Base-by-base conservation (phyloP, 1,139 yeast genomes). In the Nakaseomyces sp. region DNA sequence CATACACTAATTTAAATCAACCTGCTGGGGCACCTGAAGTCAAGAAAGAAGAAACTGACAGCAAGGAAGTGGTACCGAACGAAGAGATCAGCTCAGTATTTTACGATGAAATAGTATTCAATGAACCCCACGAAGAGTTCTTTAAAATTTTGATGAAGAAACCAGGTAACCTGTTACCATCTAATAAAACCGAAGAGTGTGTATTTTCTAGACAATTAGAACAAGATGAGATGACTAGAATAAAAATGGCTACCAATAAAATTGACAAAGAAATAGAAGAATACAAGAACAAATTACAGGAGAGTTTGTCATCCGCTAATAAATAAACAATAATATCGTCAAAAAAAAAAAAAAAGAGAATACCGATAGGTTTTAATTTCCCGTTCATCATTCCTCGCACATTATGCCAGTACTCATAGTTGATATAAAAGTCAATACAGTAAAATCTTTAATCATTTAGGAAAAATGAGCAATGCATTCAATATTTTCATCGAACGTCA, bases 101-200 rank as follows among this genome's bases (percentile, higher is more conserved):
- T 38, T 91, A 83, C 59, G 98, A 91, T 58, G 98, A 91, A 61
- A 69, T 91, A 31, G 96, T 91, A 9, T 91, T 93, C 59, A 88
- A 85, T 60, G 99, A 91, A 61, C 99, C 99, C 2, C 88, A 96
- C 2, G 97, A 91, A 55, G 74, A 74, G 24, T 77, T 88, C 64
- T 89, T 91, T 48, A 52, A 83, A 52, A 68, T 80, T 6, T 71
- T 91, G 55, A 86, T 96, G 8, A 66, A 73, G 38, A 73, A 75
- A 47, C 95, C 96, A 1, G 81, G 87, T 25, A 84, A 86, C 43
- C 57, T 82, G 44, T 65, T 88, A 39, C 93, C 94, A 0, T 74
- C 77, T 43, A 72, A 71, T 48, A 71, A 77, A 46, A 57, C 73
- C 2, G 73, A 68, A 40, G 70, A 69, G 15, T 57, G 60, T 41